A percentile compares a stretch with the other conserved stretches of the same genome.
phyloP scores from a whole-genome alignment of 441 rosid genomes.

The Croton laevigatus region DNA sequence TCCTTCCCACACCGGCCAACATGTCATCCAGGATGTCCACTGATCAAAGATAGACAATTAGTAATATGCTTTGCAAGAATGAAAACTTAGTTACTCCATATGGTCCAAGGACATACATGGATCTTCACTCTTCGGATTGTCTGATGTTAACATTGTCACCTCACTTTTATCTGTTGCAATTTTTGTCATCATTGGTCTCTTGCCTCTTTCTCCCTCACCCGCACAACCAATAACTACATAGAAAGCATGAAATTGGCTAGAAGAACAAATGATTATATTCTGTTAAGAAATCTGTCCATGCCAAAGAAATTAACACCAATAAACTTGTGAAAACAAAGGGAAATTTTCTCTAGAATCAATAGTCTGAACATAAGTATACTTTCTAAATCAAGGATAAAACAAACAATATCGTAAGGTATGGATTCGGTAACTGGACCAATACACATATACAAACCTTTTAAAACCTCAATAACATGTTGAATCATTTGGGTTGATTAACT shows the following conservation, averaged over 20 bases:
- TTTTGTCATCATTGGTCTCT: constrained; percentile 84
- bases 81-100: neutral
- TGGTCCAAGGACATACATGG: constrained; percentile 53
- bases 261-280: neutral
- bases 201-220: constrained; percentile 82
- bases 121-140: constrained; percentile 88
- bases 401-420: neutral
- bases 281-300: neutral
- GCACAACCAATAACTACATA: constrained; percentile 73
- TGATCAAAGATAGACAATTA: constrained; percentile 27
- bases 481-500: constrained; percentile 1
- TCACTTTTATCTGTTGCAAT: constrained; percentile 94
- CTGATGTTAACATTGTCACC: constrained; percentile 86
- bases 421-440: neutral
- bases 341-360: neutral
- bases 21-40: constrained; percentile 97
- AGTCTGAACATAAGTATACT: neutral
- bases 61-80: constrained; percentile 13
- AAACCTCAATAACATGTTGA: constrained; percentile 1
- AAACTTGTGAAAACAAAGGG: neutral
- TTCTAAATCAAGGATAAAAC: neutral
- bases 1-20: constrained; percentile 91
- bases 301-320: neutral
- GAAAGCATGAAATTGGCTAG: constrained; percentile 23
- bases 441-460: neutral